A percentile compares a stretch with the other conserved stretches of the same genome.
Evolutionary conservation across 2,329 filamentous ascomycete genomes (phyloP).

Genomic region (Epichloe sylvatica): DNA sequence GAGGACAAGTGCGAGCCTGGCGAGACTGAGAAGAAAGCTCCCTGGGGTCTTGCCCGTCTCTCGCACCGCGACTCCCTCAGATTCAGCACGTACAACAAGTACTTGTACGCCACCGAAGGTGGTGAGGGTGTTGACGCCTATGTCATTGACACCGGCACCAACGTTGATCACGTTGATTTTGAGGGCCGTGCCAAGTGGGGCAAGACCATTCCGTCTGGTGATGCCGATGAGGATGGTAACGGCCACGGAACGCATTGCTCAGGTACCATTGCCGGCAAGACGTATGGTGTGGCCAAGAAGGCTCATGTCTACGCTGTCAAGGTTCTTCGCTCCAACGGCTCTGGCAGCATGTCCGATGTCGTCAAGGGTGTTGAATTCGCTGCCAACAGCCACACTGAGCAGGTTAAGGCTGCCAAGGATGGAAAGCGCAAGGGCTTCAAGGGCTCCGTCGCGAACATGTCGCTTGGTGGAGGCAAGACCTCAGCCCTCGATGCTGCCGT

Average conservation of each 20-base stretch:
- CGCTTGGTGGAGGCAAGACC: slow-evolving; percentile 94
- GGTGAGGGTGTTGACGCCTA: slow-evolving; percentile 98
- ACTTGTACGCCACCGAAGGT: slow-evolving; percentile 77
- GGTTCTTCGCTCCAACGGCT: slow-evolving; percentile 93
- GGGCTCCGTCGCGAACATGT: slow-evolving; percentile 99
- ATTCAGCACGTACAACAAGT: slow-evolving; percentile 96
- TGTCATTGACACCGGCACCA: slow-evolving; percentile 96
- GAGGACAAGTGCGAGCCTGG: slow-evolving; percentile 30
- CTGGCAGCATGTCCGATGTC: slow-evolving; percentile 96
- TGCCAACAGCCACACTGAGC: slow-evolving; percentile 62
- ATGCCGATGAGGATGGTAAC: slow-evolving; percentile 86
- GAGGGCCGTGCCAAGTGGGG: slow-evolving; percentile 93
- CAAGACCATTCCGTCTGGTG: slow-evolving; percentile 79
- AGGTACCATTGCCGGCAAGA: slow-evolving; percentile 92
- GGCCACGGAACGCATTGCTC: slow-evolving; percentile 99
- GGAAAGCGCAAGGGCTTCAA: slow-evolving; percentile 96
- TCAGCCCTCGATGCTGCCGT: slow-evolving; percentile 80
- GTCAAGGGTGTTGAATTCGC: slow-evolving; percentile 97
- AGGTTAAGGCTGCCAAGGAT: slow-evolving; percentile 64
- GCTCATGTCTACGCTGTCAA: slow-evolving; percentile 94
- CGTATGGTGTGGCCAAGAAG: slow-evolving; percentile 99
- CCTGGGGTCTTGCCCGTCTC: slow-evolving; percentile 98
- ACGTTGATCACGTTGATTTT: slow-evolving; percentile 87
- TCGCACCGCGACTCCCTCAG: slow-evolving; percentile 79
- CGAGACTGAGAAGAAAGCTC: slow-evolving; percentile 75